phyloP scores from a whole-genome alignment of 2,329 filamentous ascomycete species.

The Pezicula rhizophila region DNA sequence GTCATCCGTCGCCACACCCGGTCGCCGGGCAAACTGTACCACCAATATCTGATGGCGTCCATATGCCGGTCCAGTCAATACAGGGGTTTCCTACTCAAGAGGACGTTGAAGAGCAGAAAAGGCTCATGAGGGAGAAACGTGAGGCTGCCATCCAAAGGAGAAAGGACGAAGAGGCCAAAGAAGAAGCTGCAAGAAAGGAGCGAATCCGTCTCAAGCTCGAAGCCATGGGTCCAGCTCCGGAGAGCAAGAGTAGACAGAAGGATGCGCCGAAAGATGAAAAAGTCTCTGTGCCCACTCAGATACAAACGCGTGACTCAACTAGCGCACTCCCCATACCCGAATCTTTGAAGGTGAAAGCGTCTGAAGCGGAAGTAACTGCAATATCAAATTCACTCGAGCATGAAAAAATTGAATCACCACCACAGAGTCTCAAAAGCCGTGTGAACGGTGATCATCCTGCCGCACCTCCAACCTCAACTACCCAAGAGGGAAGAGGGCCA shows the following conservation, averaged over 20 bases:
- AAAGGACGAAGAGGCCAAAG: constrained; percentile 62
- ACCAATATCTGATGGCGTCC: constrained; percentile 27
- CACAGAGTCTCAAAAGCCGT: constrained; percentile 6
- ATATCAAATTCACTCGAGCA: constrained; percentile 9
- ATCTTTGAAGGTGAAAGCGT: constrained; percentile 4
- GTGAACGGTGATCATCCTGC: constrained; percentile 16
- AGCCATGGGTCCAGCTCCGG: constrained; percentile 59
- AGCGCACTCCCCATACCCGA: constrained; percentile 1
- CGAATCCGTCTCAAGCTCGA: constrained; percentile 68
- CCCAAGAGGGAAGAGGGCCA: constrained; percentile 16
- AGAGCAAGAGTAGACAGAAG: constrained; percentile 53
- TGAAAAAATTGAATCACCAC: not conserved
- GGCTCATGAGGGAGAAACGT: constrained; percentile 65
- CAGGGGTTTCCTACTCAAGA: not conserved
- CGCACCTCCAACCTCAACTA: constrained; percentile 29
- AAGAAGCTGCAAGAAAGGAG: constrained; percentile 66
- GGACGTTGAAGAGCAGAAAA: constrained; percentile 54
- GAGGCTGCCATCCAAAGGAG: constrained; percentile 64
- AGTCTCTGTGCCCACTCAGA: constrained; percentile 29
- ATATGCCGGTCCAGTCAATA: not conserved
- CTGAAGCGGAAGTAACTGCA: constrained; percentile 6
- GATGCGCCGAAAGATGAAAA: constrained; percentile 40
- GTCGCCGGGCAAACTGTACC: constrained; percentile 26
- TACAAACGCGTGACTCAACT: constrained; percentile 20
- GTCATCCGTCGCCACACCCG: constrained; percentile 27